A percentile compares a stretch with the other conserved stretches of the same genome.
phyloP scores from a whole-genome alignment of 495 filamentous ascomycete species.

The Hypoxylon fuscum region DNA sequence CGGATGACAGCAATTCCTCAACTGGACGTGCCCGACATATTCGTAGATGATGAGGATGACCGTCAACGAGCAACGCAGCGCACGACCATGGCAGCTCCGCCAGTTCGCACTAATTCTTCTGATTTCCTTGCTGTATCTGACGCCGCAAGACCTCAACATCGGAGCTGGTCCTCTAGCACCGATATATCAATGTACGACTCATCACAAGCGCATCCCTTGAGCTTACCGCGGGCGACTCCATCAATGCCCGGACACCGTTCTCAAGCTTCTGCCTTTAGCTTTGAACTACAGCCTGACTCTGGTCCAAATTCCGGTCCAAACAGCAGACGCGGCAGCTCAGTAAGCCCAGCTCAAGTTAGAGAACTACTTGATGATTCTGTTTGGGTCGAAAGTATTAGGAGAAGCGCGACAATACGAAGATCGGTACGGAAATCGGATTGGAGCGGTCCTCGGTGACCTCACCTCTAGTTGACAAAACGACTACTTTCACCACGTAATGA shows the following conservation, averaged over 20 bases:
- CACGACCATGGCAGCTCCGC: conserved; percentile 36
- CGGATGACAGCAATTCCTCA: conserved; percentile 81
- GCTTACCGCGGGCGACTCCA: conserved; percentile 45
- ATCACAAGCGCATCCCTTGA: conserved; percentile 54
- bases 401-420: conserved; percentile 83
- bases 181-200: conserved; percentile 55
- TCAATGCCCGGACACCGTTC: conserved; percentile 42
- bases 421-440: conserved; percentile 46
- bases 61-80: conserved; percentile 35
- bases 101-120: conserved; percentile 23
- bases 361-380: conserved; percentile 84
- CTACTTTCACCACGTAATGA: conserved; percentile 25
- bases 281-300: conserved; percentile 53
- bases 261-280: conserved; percentile 54
- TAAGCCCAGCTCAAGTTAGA: conserved; percentile 81
- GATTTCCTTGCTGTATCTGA: conserved; percentile 50
- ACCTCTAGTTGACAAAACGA: conserved; percentile 4
- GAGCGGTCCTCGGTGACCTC: conserved; percentile 33
- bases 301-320: conserved; percentile 46
- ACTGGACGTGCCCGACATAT: conserved; percentile 89
- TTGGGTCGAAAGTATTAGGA: conserved; percentile 90
- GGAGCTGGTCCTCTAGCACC: conserved; percentile 51
- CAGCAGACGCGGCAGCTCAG: conserved; percentile 70
- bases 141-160: conserved; percentile 46
- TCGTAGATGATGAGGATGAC: conserved; percentile 73